Conservation (phyloP, 176 grass and related monocot genomes). For the Avena insularis region DNA sequence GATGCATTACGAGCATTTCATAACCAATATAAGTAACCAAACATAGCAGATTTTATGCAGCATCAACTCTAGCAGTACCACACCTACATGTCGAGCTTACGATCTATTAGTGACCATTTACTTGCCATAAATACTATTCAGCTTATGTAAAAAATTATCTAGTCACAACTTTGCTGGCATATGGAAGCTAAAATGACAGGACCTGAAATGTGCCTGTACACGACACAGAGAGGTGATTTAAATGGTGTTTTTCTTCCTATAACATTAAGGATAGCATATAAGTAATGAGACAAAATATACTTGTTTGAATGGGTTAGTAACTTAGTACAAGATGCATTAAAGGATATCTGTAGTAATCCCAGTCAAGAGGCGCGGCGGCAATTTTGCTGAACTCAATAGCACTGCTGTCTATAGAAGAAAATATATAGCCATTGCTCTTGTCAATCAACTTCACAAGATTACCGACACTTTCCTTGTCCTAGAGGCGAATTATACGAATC, state of each 20-base stretch:
- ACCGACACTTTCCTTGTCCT: constrained; percentile 94
- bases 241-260: constrained; percentile 9
- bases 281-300: background rate
- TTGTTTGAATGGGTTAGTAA: constrained; percentile 14
- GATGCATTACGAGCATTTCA: background rate
- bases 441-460: constrained; percentile 97
- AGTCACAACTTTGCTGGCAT: constrained; percentile 6
- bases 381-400: constrained; percentile 91
- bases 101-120: constrained; percentile 9
- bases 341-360: constrained; percentile 98
- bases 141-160: background rate
- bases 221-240: constrained; percentile 25
- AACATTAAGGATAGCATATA: constrained; percentile 11
- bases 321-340: constrained; percentile 23
- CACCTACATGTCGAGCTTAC: background rate
- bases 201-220: background rate
- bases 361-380: constrained; percentile 70
- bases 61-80: background rate
- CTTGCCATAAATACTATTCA: background rate
- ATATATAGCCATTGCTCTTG: constrained; percentile 97
- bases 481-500: constrained; percentile 35
- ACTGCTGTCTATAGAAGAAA: constrained; percentile 80
- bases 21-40: background rate
- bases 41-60: background rate
- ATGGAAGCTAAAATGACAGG: background rate